Percentiles rank a stretch among this genome's conserved stretches.
phyloP scores from a whole-genome alignment of 225 moss, liverwort and hornwort genomes.

The Climacium dendroides region DNA sequence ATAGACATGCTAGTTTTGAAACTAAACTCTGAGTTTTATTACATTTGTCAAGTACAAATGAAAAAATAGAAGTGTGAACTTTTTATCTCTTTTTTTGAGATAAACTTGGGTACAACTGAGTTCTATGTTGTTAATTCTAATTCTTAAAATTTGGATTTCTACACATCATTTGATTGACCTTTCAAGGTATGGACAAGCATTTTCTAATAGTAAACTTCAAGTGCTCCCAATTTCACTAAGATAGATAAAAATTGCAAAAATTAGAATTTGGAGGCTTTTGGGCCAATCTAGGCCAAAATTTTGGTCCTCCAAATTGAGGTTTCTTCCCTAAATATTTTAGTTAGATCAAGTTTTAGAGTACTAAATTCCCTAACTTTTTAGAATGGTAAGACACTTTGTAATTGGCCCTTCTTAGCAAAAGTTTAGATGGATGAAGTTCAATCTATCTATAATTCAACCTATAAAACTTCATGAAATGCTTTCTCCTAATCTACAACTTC shows the following conservation, averaged over 20 bases:
- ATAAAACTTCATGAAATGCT: background rate
- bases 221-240: background rate
- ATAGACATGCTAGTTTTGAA: background rate
- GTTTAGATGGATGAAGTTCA: background rate
- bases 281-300: background rate
- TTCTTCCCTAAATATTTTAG: rapidly evolving
- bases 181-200: background rate
- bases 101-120: rapidly evolving
- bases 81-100: background rate
- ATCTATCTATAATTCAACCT: background rate
- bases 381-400: background rate
- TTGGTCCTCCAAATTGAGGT: background rate
- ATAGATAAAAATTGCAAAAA: background rate
- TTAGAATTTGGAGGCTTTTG: rapidly evolving
- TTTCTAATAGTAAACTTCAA: background rate
- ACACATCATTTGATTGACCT: background rate
- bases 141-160: background rate
- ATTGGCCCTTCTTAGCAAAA: background rate
- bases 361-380: background rate
- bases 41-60: rapidly evolving
- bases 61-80: rapidly evolving
- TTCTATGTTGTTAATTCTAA: background rate
- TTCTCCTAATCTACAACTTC: no score
- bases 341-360: background rate
- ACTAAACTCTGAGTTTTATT: background rate